These are phyloP conservation scores for Ascochyta lentis DNA, from an alignment of 2,329 filamentous ascomycete genomes.

Conservation along the genomic window DNA sequence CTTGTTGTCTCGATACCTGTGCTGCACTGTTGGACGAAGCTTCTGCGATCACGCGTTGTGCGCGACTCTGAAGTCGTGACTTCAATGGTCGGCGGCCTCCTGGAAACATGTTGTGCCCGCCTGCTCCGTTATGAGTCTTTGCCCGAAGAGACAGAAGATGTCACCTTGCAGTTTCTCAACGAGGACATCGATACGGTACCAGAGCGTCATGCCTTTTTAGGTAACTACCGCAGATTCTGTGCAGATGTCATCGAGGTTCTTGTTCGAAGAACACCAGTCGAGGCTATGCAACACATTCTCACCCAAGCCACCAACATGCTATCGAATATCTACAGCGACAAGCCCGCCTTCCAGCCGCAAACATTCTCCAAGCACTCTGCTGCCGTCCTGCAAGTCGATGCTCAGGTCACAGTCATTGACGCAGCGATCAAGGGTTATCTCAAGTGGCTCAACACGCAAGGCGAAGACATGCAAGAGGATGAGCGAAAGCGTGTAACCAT, in stretches of 20 bases:
- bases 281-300: slow-evolving; percentile 89
- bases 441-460: slow-evolving; percentile 72
- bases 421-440: slow-evolving; percentile 86
- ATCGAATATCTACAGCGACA: slow-evolving; percentile 75
- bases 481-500: slow-evolving; percentile 63
- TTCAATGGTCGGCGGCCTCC: slow-evolving; percentile 72
- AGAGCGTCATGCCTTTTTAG: slow-evolving; percentile 91
- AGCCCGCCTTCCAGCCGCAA: slow-evolving; percentile 65
- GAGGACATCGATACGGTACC: slow-evolving; percentile 96
- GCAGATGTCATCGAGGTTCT: slow-evolving; percentile 86
- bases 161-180: slow-evolving; percentile 80
- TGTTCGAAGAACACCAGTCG: slow-evolving; percentile 79
- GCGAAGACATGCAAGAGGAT: slow-evolving; percentile 56
- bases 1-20: slow-evolving; percentile 92
- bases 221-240: slow-evolving; percentile 93
- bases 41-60: slow-evolving; percentile 76
- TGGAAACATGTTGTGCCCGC: slow-evolving; percentile 83
- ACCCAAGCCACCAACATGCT: slow-evolving; percentile 76
- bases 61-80: slow-evolving; percentile 68
- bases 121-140: slow-evolving; percentile 87
- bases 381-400: slow-evolving; percentile 80
- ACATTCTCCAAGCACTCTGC: slow-evolving; percentile 69
- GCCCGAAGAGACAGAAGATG: slow-evolving; percentile 80
- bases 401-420: slow-evolving; percentile 88
- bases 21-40: slow-evolving; percentile 85